These are phyloP conservation scores for barley (Hordeum vulgare) DNA, from an alignment of 176 grass and related monocot genomes.

Conservation along the genomic window MorexV3_pseudomolecules_assembly NC_058524.1:413902740-413903239, in stretches of 20 bases:
- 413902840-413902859: conserved; percentile 34
- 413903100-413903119: conserved; percentile 81
- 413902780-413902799: conserved; percentile 34
- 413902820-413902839: conserved; percentile 18
- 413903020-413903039: neutral
- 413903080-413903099: conserved; percentile 72
- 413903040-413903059: conserved; percentile 10
- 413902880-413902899: conserved; percentile 33
- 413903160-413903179: conserved; percentile 48
- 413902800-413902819: neutral
- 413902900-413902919: neutral
- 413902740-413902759: conserved; percentile 8
- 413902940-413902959: conserved; percentile 1
- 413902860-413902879: conserved; percentile 20
- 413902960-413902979: conserved; percentile 43
- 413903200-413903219: conserved; percentile 22
- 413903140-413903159: conserved; percentile 52
- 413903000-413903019: conserved; percentile 23
- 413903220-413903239: conserved; percentile 31
- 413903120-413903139: conserved; percentile 62
- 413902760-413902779: conserved; percentile 42
- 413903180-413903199: conserved; percentile 61
- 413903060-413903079: conserved; percentile 94
- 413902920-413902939: conserved; percentile 8
- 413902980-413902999: conserved; percentile 27